Conservation (phyloP, 768 basidiomycete species). For the Naganishia vishniacii region DNA sequence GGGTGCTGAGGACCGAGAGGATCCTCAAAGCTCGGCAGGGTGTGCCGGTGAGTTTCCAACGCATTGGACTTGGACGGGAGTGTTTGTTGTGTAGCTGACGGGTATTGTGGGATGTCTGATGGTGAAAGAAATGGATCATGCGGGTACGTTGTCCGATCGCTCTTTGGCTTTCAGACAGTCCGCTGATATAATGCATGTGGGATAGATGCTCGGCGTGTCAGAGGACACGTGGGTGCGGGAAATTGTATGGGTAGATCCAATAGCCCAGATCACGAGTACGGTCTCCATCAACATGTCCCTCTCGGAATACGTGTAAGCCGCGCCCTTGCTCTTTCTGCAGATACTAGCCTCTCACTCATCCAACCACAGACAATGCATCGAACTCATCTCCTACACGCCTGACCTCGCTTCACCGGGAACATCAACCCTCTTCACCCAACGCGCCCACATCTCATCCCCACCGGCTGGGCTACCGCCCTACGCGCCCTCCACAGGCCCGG, state of each 20-base stretch:
- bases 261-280: slow-evolving; percentile 70
- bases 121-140: slow-evolving; percentile 66
- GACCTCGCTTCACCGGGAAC: slow-evolving; percentile 39
- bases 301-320: slow-evolving; percentile 85
- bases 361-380: slow-evolving; percentile 53
- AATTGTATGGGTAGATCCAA: slow-evolving; percentile 85
- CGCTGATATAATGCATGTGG: neutral
- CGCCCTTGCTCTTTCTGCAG: neutral
- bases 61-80: too few relatives aligned
- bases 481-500: slow-evolving; percentile 20
- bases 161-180: neutral
- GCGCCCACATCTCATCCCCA: slow-evolving; percentile 65
- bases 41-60: slow-evolving; percentile 57
- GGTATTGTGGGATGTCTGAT: too few relatives aligned
- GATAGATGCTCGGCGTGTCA: slow-evolving; percentile 79
- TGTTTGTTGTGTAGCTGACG: too few relatives aligned
- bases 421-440: slow-evolving; percentile 71
- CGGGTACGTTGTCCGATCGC: slow-evolving; percentile 58
- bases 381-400: slow-evolving; percentile 80
- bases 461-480: slow-evolving; percentile 34
- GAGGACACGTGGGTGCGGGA: slow-evolving; percentile 93
- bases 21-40: slow-evolving; percentile 90
- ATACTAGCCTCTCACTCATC: neutral
- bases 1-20: slow-evolving; percentile 78
- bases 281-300: slow-evolving; percentile 89